Evolutionary conservation across 148 eudicot genomes (phyloP).

Genomic region (Rhododendron simsii): DNA sequence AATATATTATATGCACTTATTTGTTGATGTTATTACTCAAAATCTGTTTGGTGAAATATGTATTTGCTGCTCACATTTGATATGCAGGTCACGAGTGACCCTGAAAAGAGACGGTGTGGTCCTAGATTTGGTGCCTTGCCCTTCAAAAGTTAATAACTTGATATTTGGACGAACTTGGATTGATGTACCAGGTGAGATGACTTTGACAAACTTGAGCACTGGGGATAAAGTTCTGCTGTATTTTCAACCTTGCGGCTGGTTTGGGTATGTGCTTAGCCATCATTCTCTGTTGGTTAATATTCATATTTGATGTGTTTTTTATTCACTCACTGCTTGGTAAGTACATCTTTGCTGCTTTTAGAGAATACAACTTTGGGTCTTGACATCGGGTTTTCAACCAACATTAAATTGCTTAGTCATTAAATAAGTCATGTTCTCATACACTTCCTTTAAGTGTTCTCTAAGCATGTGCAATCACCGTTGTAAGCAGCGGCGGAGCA

Average conservation of each 20-base stretch:
- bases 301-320: not conserved
- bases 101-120: slow-evolving; percentile 76
- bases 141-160: slow-evolving; percentile 77
- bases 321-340: not conserved
- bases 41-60: not conserved
- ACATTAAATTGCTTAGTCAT: not conserved
- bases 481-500: not conserved
- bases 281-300: not conserved
- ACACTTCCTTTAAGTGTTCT: not conserved
- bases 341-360: slow-evolving; percentile 1
- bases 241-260: slow-evolving; percentile 99
- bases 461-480: not conserved
- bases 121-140: slow-evolving; percentile 92
- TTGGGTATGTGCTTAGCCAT: slow-evolving; percentile 57
- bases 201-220: slow-evolving; percentile 76
- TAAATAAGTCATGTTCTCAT: not conserved
- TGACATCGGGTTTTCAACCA: not conserved
- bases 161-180: slow-evolving; percentile 98
- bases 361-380: not conserved
- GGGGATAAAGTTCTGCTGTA: slow-evolving; percentile 93
- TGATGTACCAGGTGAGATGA: slow-evolving; percentile 94
- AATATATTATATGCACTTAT: not conserved
- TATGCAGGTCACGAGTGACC: slow-evolving; percentile 69
- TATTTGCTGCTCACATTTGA: not conserved
- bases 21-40: not conserved